Base-by-base conservation (phyloP, 257 asterid genomes). In the Mentha longifolia region DNA sequence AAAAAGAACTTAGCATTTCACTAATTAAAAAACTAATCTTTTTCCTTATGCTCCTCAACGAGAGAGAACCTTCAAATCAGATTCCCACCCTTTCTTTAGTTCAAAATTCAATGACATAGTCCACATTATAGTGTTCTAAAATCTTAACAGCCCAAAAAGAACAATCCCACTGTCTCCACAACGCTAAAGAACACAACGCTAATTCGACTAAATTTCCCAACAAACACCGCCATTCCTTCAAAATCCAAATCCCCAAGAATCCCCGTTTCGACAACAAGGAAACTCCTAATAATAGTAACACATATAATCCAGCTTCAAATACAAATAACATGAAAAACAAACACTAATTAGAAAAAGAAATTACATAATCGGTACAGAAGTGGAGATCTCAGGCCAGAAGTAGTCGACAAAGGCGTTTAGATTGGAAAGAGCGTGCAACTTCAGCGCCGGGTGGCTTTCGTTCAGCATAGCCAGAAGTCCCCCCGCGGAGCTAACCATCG, bases 301-400 rank as follows among this genome's bases (percentile, higher is more conserved):
- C 64, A 11, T 43, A 22, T 43, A 22, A 37, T 7, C 45, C 46
- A 68, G 45, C 49, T 55, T 62, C 22, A 59, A 70, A 43, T 3
- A 62, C n/a, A 43, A 60, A 14, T 15, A 57, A 50, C 28, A 52
- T 5, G 35, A 20, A 9, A 14, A 14, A 42, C 20, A 51, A 69
- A 7, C 30, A 42, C 42, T 15, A 5, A 63, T 19, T 5, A 10
- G 14, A 41, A 41, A 7, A 41, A 41, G 17, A 10, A 25, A 61
- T 17, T 89, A 93, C 98, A 90, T 89, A 67, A 84, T 77, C 0
- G 91, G 93, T 20, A 89, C 95, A 16, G 95, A 86, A 10, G 96
- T 89, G 45, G 98, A 87, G 81, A 93, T 93, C 89, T 93, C 97
- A 4, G 91, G 97, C 96, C 97, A 93, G 79, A 86, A 89, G 83